Conservation (phyloP, 169 alveolate genomes). For the Miamiensis avidus region DNA sequence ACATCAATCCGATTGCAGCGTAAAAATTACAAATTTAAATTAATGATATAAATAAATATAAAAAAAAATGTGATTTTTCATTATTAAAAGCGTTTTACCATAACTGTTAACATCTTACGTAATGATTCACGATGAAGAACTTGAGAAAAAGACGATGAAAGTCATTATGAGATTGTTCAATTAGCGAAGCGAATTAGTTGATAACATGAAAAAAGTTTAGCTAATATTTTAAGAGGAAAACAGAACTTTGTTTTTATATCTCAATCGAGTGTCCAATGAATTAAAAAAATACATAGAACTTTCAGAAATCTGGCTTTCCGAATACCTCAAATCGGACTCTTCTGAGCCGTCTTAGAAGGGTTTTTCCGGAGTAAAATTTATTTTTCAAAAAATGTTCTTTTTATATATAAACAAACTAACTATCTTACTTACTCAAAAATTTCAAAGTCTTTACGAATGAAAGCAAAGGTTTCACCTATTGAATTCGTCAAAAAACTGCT, state of each 20-base stretch:
- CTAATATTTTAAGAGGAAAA: slow-evolving; percentile 14
- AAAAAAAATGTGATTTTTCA: too few species aligned
- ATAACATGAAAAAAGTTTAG: neutral
- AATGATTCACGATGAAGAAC: neutral
- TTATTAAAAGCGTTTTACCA: slow-evolving; percentile 18
- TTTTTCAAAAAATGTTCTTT: too few species aligned
- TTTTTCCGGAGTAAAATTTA: neutral
- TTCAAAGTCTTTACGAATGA: too few species aligned
- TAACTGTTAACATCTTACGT: slow-evolving; percentile 8
- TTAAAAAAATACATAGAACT: neutral
- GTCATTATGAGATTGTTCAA: slow-evolving; percentile 21
- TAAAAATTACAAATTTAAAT: too few species aligned
- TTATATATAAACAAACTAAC: too few species aligned
- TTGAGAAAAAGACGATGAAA: slow-evolving; percentile 8
- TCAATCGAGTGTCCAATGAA: neutral
- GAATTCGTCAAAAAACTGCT: neutral
- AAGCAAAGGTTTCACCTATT: too few species aligned
- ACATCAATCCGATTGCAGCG: neutral
- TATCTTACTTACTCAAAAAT: too few species aligned
- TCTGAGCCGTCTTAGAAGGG: neutral
- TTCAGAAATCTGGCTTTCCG: slow-evolving; percentile 17
- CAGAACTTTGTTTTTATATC: neutral
- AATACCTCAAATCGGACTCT: neutral
- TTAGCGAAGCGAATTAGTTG: slow-evolving; percentile 12
- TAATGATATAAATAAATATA: too few species aligned